A percentile compares a stretch with the other conserved stretches of the same genome.
phyloP scores from a whole-genome alignment of 768 basidiomycete genomes.

The Sistotremastrum suecicum region DNA sequence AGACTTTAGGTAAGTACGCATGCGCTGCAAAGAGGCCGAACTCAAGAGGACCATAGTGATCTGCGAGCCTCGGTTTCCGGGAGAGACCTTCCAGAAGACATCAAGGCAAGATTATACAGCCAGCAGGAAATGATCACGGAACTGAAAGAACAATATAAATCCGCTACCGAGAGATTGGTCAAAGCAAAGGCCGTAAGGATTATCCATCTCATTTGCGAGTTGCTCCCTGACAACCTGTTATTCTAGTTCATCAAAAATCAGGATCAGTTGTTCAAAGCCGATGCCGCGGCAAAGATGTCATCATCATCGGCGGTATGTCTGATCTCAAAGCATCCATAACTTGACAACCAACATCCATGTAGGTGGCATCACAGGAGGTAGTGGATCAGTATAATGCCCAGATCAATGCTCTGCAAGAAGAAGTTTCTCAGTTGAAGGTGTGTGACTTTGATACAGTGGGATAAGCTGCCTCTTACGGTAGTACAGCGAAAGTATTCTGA shows the following conservation, averaged over 20 bases:
- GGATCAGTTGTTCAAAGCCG: constrained; percentile 79
- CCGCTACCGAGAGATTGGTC: constrained; percentile 55
- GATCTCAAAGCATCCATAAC: neutral
- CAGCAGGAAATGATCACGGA: constrained; percentile 67
- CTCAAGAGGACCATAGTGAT: constrained; percentile 33
- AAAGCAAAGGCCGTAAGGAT: constrained; percentile 59
- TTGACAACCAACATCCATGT: constrained; percentile 1
- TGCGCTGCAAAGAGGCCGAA: neutral
- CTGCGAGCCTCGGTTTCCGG: constrained; percentile 64
- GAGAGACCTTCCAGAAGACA: constrained; percentile 69
- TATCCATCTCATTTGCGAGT: neutral
- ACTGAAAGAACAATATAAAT: constrained; percentile 59
- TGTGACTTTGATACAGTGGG: neutral
- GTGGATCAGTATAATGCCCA: constrained; percentile 51
- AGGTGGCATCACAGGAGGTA: constrained; percentile 58
- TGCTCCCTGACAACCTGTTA: neutral
- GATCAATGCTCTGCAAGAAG: constrained; percentile 51
- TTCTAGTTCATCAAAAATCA: constrained; percentile 82
- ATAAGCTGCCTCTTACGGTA: neutral
- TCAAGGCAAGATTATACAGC: constrained; percentile 57
- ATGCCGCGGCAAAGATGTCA: constrained; percentile 44
- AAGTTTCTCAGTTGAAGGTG: constrained; percentile 31
- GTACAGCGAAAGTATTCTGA: constrained; percentile 37
- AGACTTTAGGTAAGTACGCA: constrained; percentile 53
- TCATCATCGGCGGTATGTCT: constrained; percentile 29